phyloP scores from a whole-genome alignment of 208 protist species.

The Trypanosoma cruzi region DNA sequence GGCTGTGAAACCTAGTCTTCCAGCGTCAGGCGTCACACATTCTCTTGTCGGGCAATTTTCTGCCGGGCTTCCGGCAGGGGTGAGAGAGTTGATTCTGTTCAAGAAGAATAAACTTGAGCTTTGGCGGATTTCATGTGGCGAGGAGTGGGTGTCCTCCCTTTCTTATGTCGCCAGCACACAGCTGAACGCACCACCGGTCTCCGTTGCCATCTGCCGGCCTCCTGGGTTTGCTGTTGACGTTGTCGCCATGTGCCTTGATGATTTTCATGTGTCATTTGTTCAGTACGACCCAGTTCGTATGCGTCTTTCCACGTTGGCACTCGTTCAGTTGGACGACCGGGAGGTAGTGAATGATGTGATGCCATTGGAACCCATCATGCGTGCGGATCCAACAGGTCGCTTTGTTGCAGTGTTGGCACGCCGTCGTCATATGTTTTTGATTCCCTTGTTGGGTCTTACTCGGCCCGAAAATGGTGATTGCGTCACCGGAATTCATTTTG shows the following conservation, averaged over 20 bases:
- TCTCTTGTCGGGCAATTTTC: slow-evolving; percentile 75
- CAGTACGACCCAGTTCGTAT: slow-evolving; percentile 59
- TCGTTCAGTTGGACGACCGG: slow-evolving; percentile 85
- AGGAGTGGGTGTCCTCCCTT: slow-evolving; percentile 13
- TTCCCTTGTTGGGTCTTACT: slow-evolving; percentile 46
- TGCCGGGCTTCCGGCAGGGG: slow-evolving; percentile 23
- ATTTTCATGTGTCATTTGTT: slow-evolving; percentile 86
- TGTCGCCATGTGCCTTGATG: slow-evolving; percentile 77
- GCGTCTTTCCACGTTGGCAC: slow-evolving; percentile 69
- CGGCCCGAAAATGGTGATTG: slow-evolving; percentile 15
- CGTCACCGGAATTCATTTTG: neutral
- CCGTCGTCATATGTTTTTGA: slow-evolving; percentile 68
- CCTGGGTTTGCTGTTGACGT: slow-evolving; percentile 53
- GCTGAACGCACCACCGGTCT: slow-evolving; percentile 69
- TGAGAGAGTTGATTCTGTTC: slow-evolving; percentile 65
- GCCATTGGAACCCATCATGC: slow-evolving; percentile 62
- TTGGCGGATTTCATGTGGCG: slow-evolving; percentile 33
- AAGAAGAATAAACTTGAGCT: slow-evolving; percentile 74
- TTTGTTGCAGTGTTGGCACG: slow-evolving; percentile 72
- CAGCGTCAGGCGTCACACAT: slow-evolving; percentile 73
- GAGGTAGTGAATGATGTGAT: slow-evolving; percentile 43
- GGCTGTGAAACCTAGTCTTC: slow-evolving; percentile 68
- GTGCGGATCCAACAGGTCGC: slow-evolving; percentile 60
- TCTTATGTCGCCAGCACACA: slow-evolving; percentile 45
- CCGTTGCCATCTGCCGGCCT: slow-evolving; percentile 56